A percentile compares a stretch with the other conserved stretches of the same genome.
Evolutionary conservation across 805 yeast genomes (phyloP).

Genomic region (Phaffomyces thermotolerans): DNA sequence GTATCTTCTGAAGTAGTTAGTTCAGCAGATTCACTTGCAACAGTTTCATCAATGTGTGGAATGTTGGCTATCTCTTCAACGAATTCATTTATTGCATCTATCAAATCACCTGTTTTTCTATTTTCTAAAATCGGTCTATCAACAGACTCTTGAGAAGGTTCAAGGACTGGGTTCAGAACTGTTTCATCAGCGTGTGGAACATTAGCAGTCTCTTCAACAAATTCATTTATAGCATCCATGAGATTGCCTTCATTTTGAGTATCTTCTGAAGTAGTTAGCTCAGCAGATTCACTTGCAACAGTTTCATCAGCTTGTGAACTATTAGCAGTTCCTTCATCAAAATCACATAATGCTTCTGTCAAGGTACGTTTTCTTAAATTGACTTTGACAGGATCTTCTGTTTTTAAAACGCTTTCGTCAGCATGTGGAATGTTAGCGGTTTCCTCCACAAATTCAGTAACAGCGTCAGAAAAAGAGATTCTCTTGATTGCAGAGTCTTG

Average conservation of each 20-base stretch:
- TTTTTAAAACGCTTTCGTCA: neutral
- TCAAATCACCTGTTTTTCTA: neutral
- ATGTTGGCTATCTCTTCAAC: constrained; percentile 5
- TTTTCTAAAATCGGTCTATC: neutral
- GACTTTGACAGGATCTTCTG: neutral
- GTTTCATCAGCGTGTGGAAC: neutral
- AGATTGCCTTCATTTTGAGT: neutral
- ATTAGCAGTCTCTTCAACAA: constrained; percentile 5
- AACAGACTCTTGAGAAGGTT: neutral
- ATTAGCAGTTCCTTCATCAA: no score
- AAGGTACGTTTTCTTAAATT: no score
- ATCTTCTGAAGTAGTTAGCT: no score
- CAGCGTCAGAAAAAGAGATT: constrained; percentile 6
- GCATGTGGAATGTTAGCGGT: constrained; percentile 1
- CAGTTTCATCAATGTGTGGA: constrained; percentile 1
- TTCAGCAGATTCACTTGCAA: neutral
- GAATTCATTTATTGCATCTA: constrained; percentile 2
- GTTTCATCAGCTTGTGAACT: no score
- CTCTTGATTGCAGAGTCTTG: neutral
- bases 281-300: neutral
- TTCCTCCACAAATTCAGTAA: constrained; percentile 1
- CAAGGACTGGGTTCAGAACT: neutral
- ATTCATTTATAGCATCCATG: neutral
- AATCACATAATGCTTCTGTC: no score
- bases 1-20: neutral